Percentiles rank a stretch among this genome's conserved stretches.
Conservation (phyloP, 2,329 filamentous ascomycete species). For the Aspergillus melleus region DNA sequence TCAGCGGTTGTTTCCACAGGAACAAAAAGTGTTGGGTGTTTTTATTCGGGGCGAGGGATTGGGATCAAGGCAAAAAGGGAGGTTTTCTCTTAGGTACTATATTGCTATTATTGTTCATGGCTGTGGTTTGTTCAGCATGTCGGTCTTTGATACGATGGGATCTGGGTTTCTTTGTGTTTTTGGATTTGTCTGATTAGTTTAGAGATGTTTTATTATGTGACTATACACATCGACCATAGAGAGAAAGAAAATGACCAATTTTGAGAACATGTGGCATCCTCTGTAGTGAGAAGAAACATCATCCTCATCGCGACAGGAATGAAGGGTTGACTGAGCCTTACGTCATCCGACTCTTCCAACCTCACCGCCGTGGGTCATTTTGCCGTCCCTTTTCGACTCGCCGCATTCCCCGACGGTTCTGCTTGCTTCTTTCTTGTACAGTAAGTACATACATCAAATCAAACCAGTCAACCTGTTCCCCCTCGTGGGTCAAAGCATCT, state of each 20-base stretch:
- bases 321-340: background rate
- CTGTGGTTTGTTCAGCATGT: conserved; percentile 3
- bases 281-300: background rate
- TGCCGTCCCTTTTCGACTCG: background rate
- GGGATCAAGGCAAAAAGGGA: conserved; percentile 7
- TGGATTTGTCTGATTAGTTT: background rate
- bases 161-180: background rate
- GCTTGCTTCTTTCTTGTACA: background rate
- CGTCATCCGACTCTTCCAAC: background rate
- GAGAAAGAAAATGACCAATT: background rate
- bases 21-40: conserved; percentile 18
- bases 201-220: background rate
- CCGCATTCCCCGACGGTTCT: background rate
- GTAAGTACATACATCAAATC: background rate
- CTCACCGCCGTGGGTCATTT: conserved; percentile 1
- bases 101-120: conserved; percentile 4
- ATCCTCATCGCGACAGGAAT: background rate
- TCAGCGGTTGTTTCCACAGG: conserved; percentile 23
- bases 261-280: background rate
- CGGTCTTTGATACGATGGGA: conserved; percentile 2
- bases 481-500: background rate
- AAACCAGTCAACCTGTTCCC: background rate
- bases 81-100: conserved; percentile 10
- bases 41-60: conserved; percentile 9
- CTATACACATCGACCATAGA: background rate